phyloP scores from a whole-genome alignment of 1,284 basidiomycete genomes.

The Tremellales sp. region DNA sequence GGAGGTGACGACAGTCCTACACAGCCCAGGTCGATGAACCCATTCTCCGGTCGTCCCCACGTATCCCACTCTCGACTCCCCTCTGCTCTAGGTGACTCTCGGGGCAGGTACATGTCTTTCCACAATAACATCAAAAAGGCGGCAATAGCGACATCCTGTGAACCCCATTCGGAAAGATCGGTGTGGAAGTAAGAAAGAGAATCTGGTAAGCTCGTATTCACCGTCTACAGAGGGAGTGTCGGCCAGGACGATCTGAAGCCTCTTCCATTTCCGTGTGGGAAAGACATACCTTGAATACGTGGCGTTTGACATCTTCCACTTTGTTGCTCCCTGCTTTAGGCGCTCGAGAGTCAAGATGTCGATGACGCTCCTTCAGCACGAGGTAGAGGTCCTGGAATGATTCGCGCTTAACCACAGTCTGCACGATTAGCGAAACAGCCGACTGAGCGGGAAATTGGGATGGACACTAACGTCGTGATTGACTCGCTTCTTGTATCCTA shows the following conservation, averaged over 20 bases:
- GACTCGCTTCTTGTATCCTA: conserved; percentile 80
- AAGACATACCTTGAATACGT: conserved; percentile 46
- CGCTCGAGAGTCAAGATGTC: conserved; percentile 76
- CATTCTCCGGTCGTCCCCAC: conserved; percentile 73
- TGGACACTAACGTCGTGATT: conserved; percentile 66
- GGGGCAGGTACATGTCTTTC: conserved; percentile 61
- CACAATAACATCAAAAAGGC: conserved; percentile 89
- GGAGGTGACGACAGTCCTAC: conserved; percentile 31
- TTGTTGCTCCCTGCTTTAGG: conserved; percentile 63
- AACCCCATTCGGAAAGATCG: conserved; percentile 37
- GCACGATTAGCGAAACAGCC: not conserved
- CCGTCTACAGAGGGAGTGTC: not conserved
- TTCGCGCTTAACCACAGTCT: conserved; percentile 66
- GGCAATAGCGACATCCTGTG: conserved; percentile 80
- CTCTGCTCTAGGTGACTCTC: conserved; percentile 45
- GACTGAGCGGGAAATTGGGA: not conserved
- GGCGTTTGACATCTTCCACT: conserved; percentile 46
- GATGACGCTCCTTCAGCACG: conserved; percentile 74
- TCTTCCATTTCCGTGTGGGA: not conserved
- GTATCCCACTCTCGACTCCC: conserved; percentile 53
- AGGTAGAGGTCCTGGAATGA: conserved; percentile 87
- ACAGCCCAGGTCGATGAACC: conserved; percentile 86
- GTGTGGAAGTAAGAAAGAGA: conserved; percentile 1
- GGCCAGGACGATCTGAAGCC: not conserved
- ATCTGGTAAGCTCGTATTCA: not conserved